Conservation (phyloP, 441 rosid genomes). For the Erysimum pusillum region DNA sequence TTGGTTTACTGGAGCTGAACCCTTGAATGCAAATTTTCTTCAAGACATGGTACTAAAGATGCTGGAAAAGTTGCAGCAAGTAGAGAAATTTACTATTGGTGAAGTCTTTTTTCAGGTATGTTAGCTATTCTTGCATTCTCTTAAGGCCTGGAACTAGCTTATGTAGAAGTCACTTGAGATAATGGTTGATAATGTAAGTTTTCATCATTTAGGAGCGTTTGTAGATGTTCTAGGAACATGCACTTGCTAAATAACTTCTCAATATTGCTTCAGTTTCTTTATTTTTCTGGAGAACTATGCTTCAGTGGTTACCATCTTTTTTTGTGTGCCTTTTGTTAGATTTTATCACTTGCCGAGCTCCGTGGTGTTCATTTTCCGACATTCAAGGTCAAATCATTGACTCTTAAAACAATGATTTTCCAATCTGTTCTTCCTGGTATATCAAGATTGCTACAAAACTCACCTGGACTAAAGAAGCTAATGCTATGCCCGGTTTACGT, state of each 20-base stretch:
- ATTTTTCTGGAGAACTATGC: no score
- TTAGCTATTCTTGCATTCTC: neutral
- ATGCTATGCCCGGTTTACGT: neutral
- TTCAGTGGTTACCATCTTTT: no score
- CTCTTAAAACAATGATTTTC: neutral
- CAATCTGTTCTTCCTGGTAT: neutral
- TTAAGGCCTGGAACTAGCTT: no score
- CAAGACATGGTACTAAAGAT: neutral
- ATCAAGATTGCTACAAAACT: neutral
- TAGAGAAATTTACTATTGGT: neutral
- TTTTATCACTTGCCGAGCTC: constrained; percentile 5
- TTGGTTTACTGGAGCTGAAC: neutral
- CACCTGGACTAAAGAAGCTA: constrained; percentile 9
- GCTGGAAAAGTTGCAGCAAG: neutral
- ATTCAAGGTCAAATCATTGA: neutral
- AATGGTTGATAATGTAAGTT: no score
- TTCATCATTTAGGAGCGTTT: no score
- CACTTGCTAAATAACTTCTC: no score
- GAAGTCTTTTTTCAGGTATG: neutral
- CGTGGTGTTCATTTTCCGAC: neutral
- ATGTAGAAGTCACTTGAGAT: no score
- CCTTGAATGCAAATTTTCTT: neutral
- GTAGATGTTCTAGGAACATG: no score
- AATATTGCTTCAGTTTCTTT: no score
- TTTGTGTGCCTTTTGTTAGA: neutral